A percentile compares a stretch with the other conserved stretches of the same genome.
Evolutionary conservation across 2,329 filamentous ascomycete species (phyloP).

Genomic region (Ophiostoma piceae): DNA sequence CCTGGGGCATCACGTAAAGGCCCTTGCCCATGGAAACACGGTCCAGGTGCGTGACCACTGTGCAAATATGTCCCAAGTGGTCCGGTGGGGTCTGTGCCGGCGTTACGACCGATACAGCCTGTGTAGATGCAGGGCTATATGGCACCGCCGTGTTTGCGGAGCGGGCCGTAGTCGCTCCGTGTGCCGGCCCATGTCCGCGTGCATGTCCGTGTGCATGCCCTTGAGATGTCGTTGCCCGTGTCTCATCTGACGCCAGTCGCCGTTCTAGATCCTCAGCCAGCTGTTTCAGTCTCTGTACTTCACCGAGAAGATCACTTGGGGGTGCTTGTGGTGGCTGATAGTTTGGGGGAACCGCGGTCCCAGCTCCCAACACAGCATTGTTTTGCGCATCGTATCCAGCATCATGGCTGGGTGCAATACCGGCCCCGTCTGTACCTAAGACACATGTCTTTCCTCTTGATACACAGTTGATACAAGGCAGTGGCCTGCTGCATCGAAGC

Average conservation of each 20-base stretch:
- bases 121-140: constrained; percentile 10
- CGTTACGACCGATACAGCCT: background rate
- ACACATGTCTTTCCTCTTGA: constrained; percentile 21
- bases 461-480: constrained; percentile 24
- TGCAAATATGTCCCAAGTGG: constrained; percentile 17
- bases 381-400: background rate
- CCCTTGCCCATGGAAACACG: constrained; percentile 22
- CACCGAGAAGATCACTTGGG: background rate
- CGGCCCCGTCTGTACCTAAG: background rate
- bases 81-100: background rate
- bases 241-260: background rate
- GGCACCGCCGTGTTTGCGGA: background rate
- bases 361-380: background rate
- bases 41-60: constrained; percentile 20
- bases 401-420: background rate
- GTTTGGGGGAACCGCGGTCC: background rate
- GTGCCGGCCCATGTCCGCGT: background rate
- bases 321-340: constrained; percentile 3
- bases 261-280: constrained; percentile 20
- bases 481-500: constrained; percentile 22
- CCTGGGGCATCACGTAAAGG: constrained; percentile 7
- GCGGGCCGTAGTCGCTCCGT: background rate
- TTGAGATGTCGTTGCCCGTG: background rate
- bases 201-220: background rate
- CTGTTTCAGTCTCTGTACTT: constrained; percentile 17